Percentiles rank a stretch among this genome's conserved stretches.
Evolutionary conservation across 345 rosid species (phyloP).

Genomic region (Eucalyptus regnans): DNA sequence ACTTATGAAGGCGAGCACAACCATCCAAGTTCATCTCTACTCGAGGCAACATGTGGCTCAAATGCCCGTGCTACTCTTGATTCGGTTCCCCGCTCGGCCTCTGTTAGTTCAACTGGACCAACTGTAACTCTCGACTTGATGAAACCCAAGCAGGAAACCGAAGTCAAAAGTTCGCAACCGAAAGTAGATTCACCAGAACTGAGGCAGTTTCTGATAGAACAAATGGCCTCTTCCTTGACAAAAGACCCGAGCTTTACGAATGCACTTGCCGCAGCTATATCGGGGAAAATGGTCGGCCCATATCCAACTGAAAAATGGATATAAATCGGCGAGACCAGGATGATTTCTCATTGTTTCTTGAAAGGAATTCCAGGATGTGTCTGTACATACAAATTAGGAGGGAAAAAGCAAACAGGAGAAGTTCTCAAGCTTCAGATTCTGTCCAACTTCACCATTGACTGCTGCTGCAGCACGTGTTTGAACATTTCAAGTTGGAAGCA

Average conservation of each 20-base stretch:
- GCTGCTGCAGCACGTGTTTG: background rate
- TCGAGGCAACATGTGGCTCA: constrained; percentile 35
- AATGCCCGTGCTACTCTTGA: constrained; percentile 15
- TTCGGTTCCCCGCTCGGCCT: constrained; percentile 21
- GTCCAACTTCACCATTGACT: background rate
- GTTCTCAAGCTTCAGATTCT: background rate
- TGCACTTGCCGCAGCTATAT: constrained; percentile 79
- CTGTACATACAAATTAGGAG: background rate
- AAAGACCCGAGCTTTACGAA: constrained; percentile 84
- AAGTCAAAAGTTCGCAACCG: background rate
- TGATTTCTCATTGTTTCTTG: background rate
- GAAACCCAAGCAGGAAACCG: constrained; percentile 11
- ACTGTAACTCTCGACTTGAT: constrained; percentile 30
- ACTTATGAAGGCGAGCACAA: constrained; percentile 99
- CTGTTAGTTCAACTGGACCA: constrained; percentile 15
- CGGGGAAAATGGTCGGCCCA: constrained; percentile 46
- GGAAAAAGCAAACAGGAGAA: background rate
- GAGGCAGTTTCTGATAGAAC: constrained; percentile 57
- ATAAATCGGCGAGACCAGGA: background rate
- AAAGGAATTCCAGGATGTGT: background rate
- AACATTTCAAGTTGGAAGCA: background rate
- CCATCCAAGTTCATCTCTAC: constrained; percentile 58
- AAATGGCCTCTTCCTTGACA: constrained; percentile 83
- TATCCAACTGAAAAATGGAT: background rate
- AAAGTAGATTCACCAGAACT: constrained; percentile 32